Percentiles rank a stretch among this genome's conserved stretches.
These are phyloP conservation scores for Priceomyces medius DNA, from an alignment of 805 yeast species.

Conservation along the genomic window DNA sequence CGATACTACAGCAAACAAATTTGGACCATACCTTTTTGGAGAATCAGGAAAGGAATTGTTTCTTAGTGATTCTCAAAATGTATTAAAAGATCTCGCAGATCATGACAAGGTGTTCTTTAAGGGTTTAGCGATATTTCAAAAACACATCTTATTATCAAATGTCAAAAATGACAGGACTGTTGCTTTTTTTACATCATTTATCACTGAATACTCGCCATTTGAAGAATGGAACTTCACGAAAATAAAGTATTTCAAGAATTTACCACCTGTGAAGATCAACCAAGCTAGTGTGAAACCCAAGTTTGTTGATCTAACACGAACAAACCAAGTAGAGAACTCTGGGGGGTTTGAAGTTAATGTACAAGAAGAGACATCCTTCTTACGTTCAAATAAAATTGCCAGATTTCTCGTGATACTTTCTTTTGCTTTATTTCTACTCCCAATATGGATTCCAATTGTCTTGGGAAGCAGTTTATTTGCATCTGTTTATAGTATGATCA, in stretches of 20 bases:
- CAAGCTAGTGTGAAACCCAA: conserved; percentile 42
- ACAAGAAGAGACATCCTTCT: conserved; percentile 39
- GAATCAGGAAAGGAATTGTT: conserved; percentile 37
- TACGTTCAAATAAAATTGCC: conserved; percentile 27
- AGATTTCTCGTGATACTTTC: conserved; percentile 23
- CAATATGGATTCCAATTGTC: conserved; percentile 52
- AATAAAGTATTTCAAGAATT: conserved; percentile 46
- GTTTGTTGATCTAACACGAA: conserved; percentile 49
- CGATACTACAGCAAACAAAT: conserved; percentile 29
- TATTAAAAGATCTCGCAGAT: conserved; percentile 54
- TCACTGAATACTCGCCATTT: conserved; percentile 74
- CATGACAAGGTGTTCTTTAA: conserved; percentile 48
- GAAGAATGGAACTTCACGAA: conserved; percentile 50
- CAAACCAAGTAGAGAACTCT: conserved; percentile 15
- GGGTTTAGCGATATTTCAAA: conserved; percentile 58
- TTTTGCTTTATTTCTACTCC: conserved; percentile 33
- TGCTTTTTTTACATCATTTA: conserved; percentile 79
- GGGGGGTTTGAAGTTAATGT: conserved; percentile 17
- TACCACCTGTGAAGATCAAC: conserved; percentile 42
- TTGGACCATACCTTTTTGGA: conserved; percentile 38
- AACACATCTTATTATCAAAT: conserved; percentile 67
- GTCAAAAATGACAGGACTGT: conserved; percentile 82
- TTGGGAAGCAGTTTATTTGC: conserved; percentile 34
- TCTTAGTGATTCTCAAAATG: conserved; percentile 36
- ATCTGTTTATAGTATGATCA: conserved; percentile 41